Conservation (phyloP, 257 asterid genomes). For the Hygrophila difformis region DNA sequence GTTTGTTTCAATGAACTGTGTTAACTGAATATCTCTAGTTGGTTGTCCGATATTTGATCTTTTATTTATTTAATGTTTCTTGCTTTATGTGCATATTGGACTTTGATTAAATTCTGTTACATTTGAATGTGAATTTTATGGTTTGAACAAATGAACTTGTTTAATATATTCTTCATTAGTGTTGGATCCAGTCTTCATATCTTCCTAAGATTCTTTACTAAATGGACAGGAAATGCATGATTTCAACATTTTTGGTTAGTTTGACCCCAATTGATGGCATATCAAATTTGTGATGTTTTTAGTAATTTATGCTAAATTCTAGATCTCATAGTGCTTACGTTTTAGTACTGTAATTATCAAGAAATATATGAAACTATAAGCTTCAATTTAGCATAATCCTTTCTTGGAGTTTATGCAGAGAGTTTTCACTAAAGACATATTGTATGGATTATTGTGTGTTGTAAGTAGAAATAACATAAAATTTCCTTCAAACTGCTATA, state of each 20-base stretch:
- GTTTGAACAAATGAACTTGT: not conserved
- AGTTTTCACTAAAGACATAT: constrained; percentile 4
- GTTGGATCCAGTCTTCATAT: not conserved
- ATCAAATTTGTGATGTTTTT: not conserved
- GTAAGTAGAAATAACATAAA: no score
- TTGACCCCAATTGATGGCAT: constrained; percentile 3
- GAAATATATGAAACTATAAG: no score
- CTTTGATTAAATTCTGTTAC: not conserved
- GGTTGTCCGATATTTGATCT: no score
- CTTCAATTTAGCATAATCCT: no score
- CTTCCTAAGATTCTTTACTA: not conserved
- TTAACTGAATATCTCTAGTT: no score
- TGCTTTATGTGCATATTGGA: constrained; percentile 9
- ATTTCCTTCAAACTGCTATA: constrained; percentile 3
- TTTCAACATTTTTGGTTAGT: not conserved
- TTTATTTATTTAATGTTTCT: not conserved
- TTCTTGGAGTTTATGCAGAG: not conserved
- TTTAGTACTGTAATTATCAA: no score
- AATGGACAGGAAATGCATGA: not conserved
- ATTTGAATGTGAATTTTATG: not conserved
- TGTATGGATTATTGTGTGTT: not conserved
- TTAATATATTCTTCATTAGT: not conserved
- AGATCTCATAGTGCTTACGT: no score
- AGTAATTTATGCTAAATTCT: no score
- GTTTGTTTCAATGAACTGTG: constrained; percentile 13